A percentile compares a stretch with the other conserved stretches of the same genome.
Evolutionary conservation across 768 basidiomycete species (phyloP).

Genomic region (Tylopilus sp.): DNA sequence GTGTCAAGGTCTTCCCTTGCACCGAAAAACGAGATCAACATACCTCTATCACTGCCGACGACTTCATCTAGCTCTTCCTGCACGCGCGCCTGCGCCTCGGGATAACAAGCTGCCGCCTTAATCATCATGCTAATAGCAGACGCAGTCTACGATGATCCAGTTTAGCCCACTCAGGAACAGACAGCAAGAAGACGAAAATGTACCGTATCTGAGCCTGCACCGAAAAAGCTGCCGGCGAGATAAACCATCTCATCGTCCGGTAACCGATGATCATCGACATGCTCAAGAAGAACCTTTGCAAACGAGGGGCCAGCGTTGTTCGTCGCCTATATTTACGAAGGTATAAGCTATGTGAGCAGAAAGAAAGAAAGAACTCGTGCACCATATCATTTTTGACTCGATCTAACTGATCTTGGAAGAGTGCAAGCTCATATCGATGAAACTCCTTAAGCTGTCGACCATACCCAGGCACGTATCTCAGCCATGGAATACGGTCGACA

Average conservation of each 20-base stretch:
- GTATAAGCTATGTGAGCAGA: not conserved
- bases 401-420: slow-evolving; percentile 37
- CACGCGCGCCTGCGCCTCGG: slow-evolving; percentile 47
- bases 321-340: not conserved
- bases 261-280: slow-evolving; percentile 43
- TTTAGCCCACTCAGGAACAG: not conserved
- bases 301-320: not conserved
- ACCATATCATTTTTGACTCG: slow-evolving; percentile 46
- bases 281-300: not conserved
- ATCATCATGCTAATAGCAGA: slow-evolving; percentile 48
- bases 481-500: slow-evolving; percentile 29
- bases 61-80: slow-evolving; percentile 54
- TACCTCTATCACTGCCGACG: slow-evolving; percentile 38
- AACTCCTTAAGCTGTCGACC: slow-evolving; percentile 47
- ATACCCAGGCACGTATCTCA: slow-evolving; percentile 54
- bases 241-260: slow-evolving; percentile 54
- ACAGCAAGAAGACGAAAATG: not conserved
- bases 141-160: slow-evolving; percentile 31
- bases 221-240: slow-evolving; percentile 56
- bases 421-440: slow-evolving; percentile 54
- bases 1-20: not conserved
- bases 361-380: not conserved
- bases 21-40: not conserved
- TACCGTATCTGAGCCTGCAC: slow-evolving; percentile 57
- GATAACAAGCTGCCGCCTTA: no score